These are phyloP conservation scores for Cylindricascospora bacillispora DNA, from an alignment of 1,139 yeast species.

Conservation along the genomic window DNA sequence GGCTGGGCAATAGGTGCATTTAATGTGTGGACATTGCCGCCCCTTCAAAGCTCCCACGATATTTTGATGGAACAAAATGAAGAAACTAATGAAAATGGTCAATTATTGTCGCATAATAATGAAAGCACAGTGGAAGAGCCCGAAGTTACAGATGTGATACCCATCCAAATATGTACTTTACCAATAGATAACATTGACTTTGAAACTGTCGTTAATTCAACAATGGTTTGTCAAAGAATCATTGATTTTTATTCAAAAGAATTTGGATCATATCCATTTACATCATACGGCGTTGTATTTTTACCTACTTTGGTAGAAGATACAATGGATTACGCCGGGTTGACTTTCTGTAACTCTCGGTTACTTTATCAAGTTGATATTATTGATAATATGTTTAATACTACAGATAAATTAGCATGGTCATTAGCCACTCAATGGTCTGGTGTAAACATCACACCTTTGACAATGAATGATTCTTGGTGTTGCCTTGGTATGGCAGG, in stretches of 20 bases:
- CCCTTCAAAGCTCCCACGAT: slow-evolving; percentile 12
- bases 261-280: slow-evolving; percentile 87
- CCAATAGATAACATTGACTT: slow-evolving; percentile 27
- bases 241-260: slow-evolving; percentile 76
- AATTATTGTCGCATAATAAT: slow-evolving; percentile 4
- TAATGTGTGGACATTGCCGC: slow-evolving; percentile 37
- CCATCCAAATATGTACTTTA: slow-evolving; percentile 30
- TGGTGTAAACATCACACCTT: slow-evolving; percentile 83
- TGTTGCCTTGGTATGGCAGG: slow-evolving; percentile 75
- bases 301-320: slow-evolving; percentile 45
- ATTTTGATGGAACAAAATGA: slow-evolving; percentile 24
- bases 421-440: slow-evolving; percentile 86
- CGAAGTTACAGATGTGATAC: slow-evolving; percentile 30
- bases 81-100: slow-evolving; percentile 23
- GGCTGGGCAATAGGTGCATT: slow-evolving; percentile 95
- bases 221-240: slow-evolving; percentile 63
- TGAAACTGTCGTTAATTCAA: slow-evolving; percentile 56
- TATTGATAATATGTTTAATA: slow-evolving; percentile 66
- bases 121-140: slow-evolving; percentile 10
- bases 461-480: slow-evolving; percentile 79
- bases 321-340: slow-evolving; percentile 62
- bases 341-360: slow-evolving; percentile 51
- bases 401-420: slow-evolving; percentile 56
- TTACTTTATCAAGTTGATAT: slow-evolving; percentile 64
- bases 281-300: slow-evolving; percentile 67